These are phyloP conservation scores for Leucoagaricus sp. DNA, from an alignment of 1,284 basidiomycete genomes.

Conservation along the genomic window DNA sequence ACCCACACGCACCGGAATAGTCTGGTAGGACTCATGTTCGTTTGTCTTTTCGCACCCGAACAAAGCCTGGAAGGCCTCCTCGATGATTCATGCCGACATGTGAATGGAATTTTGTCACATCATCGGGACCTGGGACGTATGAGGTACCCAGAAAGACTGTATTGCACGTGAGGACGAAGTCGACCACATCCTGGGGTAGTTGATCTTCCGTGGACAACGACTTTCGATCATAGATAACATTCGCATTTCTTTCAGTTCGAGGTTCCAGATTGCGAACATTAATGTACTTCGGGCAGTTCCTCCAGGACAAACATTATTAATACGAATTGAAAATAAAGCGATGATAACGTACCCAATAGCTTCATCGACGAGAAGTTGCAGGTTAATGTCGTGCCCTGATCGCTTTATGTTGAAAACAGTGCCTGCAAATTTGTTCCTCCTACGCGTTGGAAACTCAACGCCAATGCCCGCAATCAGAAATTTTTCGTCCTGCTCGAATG, in stretches of 20 bases:
- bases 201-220: constrained; percentile 37
- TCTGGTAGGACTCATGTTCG: constrained; percentile 41
- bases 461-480: constrained; percentile 59
- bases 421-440: constrained; percentile 67
- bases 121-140: constrained; percentile 38
- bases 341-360: constrained; percentile 53
- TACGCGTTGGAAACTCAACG: constrained; percentile 55
- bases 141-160: constrained; percentile 58
- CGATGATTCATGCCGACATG: constrained; percentile 61
- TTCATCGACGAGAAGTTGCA: constrained; percentile 49
- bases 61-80: constrained; percentile 58
- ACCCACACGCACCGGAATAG: constrained; percentile 49
- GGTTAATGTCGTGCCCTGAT: constrained; percentile 25
- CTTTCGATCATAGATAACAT: constrained; percentile 35
- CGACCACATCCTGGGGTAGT: constrained; percentile 50
- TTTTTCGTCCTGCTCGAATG: constrained; percentile 24
- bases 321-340: not conserved
- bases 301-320: constrained; percentile 25
- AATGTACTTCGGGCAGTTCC: constrained; percentile 72
- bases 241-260: constrained; percentile 38
- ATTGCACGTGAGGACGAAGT: constrained; percentile 50
- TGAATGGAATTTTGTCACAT: not conserved
- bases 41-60: constrained; percentile 39
- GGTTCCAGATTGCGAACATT: constrained; percentile 50
- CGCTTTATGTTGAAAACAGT: constrained; percentile 35